Percentiles rank a stretch among this genome's conserved stretches.
phyloP scores from a whole-genome alignment of 192 early-diverging fungal species.

The Dispira parvispora region DNA sequence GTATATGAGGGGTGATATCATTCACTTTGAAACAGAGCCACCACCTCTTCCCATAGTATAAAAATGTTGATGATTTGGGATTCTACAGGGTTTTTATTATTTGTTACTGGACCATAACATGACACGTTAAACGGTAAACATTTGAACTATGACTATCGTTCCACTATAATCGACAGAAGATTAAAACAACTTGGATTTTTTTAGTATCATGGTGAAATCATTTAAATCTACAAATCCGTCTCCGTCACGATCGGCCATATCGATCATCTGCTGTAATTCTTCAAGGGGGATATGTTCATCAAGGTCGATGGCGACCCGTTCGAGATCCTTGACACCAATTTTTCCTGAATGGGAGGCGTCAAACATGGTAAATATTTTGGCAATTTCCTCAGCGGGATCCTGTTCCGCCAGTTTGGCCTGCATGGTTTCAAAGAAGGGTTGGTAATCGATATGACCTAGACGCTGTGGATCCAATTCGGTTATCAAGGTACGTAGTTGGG shows the following conservation, averaged over 20 bases:
- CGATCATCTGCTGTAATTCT: conserved; percentile 49
- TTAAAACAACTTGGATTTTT: conserved; percentile 37
- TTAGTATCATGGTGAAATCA: conserved; percentile 46
- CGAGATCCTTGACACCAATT: conserved; percentile 64
- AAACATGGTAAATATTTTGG: conserved; percentile 62
- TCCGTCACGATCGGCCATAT: conserved; percentile 40
- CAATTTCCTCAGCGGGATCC: conserved; percentile 50
- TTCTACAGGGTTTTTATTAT: no score
- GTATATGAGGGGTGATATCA: background rate
- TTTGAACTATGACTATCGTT: no score
- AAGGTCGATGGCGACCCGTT: conserved; percentile 38
- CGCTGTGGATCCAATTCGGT: conserved; percentile 17
- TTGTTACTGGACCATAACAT: no score
- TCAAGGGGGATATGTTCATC: conserved; percentile 46
- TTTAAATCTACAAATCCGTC: conserved; percentile 43
- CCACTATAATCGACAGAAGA: background rate
- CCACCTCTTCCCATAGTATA: no score
- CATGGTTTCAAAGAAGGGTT: background rate
- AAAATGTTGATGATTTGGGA: no score
- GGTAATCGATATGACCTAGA: conserved; percentile 17
- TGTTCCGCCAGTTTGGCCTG: conserved; percentile 16
- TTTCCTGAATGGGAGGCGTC: conserved; percentile 51
- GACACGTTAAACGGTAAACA: no score
- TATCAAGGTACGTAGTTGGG: conserved; percentile 13
- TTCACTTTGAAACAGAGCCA: background rate